Percentiles rank a stretch among this genome's conserved stretches.
These are phyloP conservation scores for Cardamine chenopodiifolia DNA, from an alignment of 345 rosid species.

Conservation along the genomic window DNA sequence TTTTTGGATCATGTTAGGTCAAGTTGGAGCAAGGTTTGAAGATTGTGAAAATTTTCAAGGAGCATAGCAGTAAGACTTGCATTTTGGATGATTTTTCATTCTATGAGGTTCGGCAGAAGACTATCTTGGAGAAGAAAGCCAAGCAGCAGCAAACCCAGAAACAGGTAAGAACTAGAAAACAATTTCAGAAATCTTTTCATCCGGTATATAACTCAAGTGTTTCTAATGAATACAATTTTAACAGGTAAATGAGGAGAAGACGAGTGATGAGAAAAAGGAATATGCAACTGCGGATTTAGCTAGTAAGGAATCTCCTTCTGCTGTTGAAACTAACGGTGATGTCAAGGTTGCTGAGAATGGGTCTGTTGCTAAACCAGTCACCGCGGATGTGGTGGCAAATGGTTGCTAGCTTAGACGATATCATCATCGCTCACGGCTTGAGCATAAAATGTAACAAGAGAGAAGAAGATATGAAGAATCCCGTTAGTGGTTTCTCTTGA, in stretches of 20 bases:
- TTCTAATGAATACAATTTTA: neutral
- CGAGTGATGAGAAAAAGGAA: slow-evolving; percentile 44
- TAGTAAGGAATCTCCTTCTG: slow-evolving; percentile 39
- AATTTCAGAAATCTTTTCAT: neutral
- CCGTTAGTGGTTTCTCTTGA: slow-evolving; percentile 25
- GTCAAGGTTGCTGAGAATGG: slow-evolving; percentile 46
- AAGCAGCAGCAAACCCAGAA: slow-evolving; percentile 76
- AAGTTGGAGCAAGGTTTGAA: slow-evolving; percentile 76
- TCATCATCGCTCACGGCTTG: slow-evolving; percentile 30
- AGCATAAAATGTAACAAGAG: slow-evolving; percentile 19
- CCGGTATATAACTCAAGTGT: neutral
- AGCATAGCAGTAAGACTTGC: slow-evolving; percentile 70
- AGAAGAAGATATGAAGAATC: slow-evolving; percentile 35
- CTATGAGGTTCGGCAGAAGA: slow-evolving; percentile 76
- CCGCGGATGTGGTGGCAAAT: slow-evolving; percentile 43
- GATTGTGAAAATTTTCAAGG: slow-evolving; percentile 83
- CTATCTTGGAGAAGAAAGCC: slow-evolving; percentile 80
- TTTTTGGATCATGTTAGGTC: slow-evolving; percentile 46
- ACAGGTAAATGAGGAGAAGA: slow-evolving; percentile 56
- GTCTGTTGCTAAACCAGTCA: slow-evolving; percentile 40
- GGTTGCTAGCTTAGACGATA: slow-evolving; percentile 45
- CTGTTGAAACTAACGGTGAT: slow-evolving; percentile 37
- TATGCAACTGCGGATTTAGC: slow-evolving; percentile 33
- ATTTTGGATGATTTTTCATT: slow-evolving; percentile 89
- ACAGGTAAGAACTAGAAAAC: slow-evolving; percentile 40